A percentile compares a stretch with the other conserved stretches of the same genome.
Evolutionary conservation across 73 alveolate species (phyloP).

Genomic region (Paramecium bursaria): DNA sequence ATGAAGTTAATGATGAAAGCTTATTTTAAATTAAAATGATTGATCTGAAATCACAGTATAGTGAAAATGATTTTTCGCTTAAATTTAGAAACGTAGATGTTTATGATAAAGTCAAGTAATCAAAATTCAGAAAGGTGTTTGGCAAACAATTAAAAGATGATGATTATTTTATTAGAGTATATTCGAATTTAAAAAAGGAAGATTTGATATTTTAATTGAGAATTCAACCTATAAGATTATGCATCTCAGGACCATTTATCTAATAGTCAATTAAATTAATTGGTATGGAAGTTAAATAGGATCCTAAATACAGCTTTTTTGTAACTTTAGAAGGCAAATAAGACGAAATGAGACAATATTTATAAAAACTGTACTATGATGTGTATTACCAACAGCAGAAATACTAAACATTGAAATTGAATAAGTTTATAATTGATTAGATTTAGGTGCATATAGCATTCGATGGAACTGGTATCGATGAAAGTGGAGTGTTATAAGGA

Average conservation of each 20-base stretch:
- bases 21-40: too few relatives aligned
- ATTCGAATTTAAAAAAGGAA: neutral
- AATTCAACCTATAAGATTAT: neutral
- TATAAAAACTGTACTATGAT: too few relatives aligned
- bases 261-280: too few relatives aligned
- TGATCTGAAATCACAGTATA: too few relatives aligned
- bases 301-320: too few relatives aligned
- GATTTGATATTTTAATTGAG: neutral
- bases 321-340: too few relatives aligned
- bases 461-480: conserved; percentile 22
- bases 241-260: conserved; percentile 34
- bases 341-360: too few relatives aligned
- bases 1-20: too few relatives aligned
- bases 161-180: too few relatives aligned
- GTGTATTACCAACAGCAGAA: neutral
- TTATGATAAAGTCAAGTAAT: neutral
- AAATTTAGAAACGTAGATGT: too few relatives aligned
- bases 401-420: neutral
- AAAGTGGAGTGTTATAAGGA: neutral
- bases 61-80: too few relatives aligned
- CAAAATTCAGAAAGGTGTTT: neutral
- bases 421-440: conserved; percentile 25
- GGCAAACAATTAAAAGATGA: neutral
- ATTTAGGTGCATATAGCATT: neutral
- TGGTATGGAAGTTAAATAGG: too few relatives aligned